phyloP scores from a whole-genome alignment of 495 filamentous ascomycete species.

The Hypoxylon subgilvum region DNA sequence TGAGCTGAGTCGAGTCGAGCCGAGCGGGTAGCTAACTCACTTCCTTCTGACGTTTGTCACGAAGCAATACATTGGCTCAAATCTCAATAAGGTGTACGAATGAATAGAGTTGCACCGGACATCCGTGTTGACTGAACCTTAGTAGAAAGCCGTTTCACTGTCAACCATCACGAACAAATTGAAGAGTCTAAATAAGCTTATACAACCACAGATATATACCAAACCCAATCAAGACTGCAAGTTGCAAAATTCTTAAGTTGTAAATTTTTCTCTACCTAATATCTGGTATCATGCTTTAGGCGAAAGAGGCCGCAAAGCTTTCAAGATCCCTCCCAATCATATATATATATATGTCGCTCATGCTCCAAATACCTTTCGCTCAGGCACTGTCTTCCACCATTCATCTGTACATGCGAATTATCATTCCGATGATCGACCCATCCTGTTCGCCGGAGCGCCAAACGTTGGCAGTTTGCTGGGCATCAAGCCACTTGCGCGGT shows the following conservation, averaged over 20 bases:
- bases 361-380: constrained; percentile 15
- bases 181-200: no score
- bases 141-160: no score
- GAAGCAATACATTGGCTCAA: no score
- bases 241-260: constrained; percentile 9
- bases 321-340: constrained; percentile 28
- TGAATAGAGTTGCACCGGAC: no score
- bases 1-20: no score
- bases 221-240: no score
- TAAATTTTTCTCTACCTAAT: constrained; percentile 29
- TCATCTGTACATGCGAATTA: constrained; percentile 32
- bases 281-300: constrained; percentile 35
- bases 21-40: no score
- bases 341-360: constrained; percentile 33
- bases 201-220: no score
- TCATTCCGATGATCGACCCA: constrained; percentile 27
- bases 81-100: no score
- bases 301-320: constrained; percentile 20
- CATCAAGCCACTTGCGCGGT: constrained; percentile 32
- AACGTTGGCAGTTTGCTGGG: constrained; percentile 20
- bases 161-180: no score
- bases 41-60: no score
- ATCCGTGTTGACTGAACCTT: no score
- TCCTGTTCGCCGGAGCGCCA: constrained; percentile 25
- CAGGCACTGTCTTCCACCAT: constrained; percentile 21